Base-by-base conservation (phyloP, 768 basidiomycete species). In the Filobasidium floriforme region DNA sequence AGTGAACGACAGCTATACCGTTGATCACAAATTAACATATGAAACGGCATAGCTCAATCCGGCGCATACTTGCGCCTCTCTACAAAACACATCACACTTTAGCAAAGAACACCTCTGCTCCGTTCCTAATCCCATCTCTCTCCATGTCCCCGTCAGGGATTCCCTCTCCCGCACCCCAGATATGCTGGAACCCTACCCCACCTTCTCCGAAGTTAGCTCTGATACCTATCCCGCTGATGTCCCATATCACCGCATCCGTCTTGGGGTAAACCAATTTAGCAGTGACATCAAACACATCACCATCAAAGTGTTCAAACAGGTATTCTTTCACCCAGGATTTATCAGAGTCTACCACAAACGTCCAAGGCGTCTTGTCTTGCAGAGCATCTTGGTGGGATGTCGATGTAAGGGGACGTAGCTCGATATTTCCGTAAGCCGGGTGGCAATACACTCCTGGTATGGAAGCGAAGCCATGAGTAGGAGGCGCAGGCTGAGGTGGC, bases 401-500 rank as follows among this genome's bases (percentile, higher is more conserved):
- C 0, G 59, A 46, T 10, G 28, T 52, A 24, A 41, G 24, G 6
- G 37, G 28, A 41, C 65, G 66, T 24, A 69, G 46, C n/a, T 44
- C 52, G 26, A 66, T 60, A 10, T 43, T 32, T 1, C 68, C 68
- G 62, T 69, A 69, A 0, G 32, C 68, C 9, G 41, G 12, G 46
- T 70, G 61, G 41, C n/a, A 29, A 51, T 70, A 70, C 3, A 41
- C 40, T 28, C 69, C 69, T 5, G 52, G 28, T 41, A 70, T 37
- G n/a, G 49, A 7, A 0, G 59, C 6, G 19, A 70, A 41, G 5
- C 24, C 37, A 4, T 10, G 15, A 0, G 57, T 44, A 4, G 68
- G 62, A 22, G 37, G n/a, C 9, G 40, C 9, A 2, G 68, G 40
- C 37, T 60, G 1, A 37, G 12, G 7, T 12, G 66, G 59, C 9